A percentile compares a stretch with the other conserved stretches of the same genome.
Conservation (phyloP, 129 eudicot species). For the Mikania micrantha region DNA sequence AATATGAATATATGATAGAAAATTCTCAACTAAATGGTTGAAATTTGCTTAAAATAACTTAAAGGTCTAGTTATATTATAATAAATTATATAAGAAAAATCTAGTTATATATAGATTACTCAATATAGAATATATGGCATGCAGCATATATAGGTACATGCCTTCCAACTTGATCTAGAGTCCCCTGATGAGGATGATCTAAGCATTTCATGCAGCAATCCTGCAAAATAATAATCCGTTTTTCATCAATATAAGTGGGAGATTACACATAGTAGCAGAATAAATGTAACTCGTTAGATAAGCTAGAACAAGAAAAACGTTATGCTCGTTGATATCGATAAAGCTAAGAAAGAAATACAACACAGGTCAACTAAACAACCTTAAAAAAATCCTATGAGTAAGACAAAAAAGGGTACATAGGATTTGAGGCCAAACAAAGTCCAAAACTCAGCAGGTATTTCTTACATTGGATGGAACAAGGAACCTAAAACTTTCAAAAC, state of each 20-base stretch:
- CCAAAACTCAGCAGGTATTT: background rate
- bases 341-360: too few species aligned
- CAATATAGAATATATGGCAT: background rate
- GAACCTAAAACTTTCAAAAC: too few species aligned
- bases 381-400: background rate
- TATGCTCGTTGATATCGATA: background rate
- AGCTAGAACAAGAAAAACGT: background rate
- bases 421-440: background rate
- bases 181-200: constrained; percentile 54
- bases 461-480: too few species aligned
- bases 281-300: background rate
- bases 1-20: background rate
- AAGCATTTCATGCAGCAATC: constrained; percentile 80
- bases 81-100: background rate
- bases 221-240: constrained; percentile 29
- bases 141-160: constrained; percentile 8
- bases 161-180: constrained; percentile 86
- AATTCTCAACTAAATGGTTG: background rate
- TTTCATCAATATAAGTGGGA: background rate
- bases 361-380: background rate
- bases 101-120: background rate
- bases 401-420: background rate
- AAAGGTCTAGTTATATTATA: background rate
- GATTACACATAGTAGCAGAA: background rate
- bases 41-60: background rate